phyloP scores from a whole-genome alignment of 2,329 filamentous ascomycete species.

The Ustilaginoidea virens region DNA sequence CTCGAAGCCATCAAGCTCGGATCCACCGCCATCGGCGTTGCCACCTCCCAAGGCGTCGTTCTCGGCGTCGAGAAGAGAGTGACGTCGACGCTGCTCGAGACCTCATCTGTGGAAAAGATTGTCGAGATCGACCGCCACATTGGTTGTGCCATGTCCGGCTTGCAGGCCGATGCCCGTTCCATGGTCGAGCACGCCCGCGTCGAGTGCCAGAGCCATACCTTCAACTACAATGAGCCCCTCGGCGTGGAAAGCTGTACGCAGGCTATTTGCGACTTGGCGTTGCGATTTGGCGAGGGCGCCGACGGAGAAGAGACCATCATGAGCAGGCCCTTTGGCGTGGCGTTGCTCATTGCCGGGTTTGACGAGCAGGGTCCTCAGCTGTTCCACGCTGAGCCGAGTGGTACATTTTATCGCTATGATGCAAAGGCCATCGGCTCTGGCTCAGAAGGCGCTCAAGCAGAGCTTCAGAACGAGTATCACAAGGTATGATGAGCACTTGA shows the following conservation, averaged over 20 bases:
- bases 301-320: slow-evolving; percentile 98
- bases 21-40: slow-evolving; percentile 93
- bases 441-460: slow-evolving; percentile 91
- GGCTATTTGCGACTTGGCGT: slow-evolving; percentile 91
- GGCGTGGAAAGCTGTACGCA: slow-evolving; percentile 96
- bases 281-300: slow-evolving; percentile 93
- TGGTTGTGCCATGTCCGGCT: slow-evolving; percentile 94
- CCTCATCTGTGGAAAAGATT: slow-evolving; percentile 97
- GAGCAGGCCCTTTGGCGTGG: slow-evolving; percentile 93
- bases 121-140: slow-evolving; percentile 99
- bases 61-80: slow-evolving; percentile 98
- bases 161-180: slow-evolving; percentile 92
- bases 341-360: slow-evolving; percentile 87
- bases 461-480: slow-evolving; percentile 97
- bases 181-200: slow-evolving; percentile 98
- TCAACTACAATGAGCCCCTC: slow-evolving; percentile 94
- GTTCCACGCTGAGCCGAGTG: slow-evolving; percentile 95
- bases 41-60: slow-evolving; percentile 87
- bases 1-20: slow-evolving; percentile 99
- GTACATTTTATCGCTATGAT: slow-evolving; percentile 98
- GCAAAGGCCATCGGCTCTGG: slow-evolving; percentile 97
- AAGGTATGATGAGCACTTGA: slow-evolving; percentile 35
- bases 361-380: slow-evolving; percentile 94
- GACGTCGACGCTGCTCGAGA: slow-evolving; percentile 92
- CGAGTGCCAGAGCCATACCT: slow-evolving; percentile 90